These are phyloP conservation scores for Typha latifolia DNA, from an alignment of 176 grass and related monocot species.

Conservation along the genomic window DNA sequence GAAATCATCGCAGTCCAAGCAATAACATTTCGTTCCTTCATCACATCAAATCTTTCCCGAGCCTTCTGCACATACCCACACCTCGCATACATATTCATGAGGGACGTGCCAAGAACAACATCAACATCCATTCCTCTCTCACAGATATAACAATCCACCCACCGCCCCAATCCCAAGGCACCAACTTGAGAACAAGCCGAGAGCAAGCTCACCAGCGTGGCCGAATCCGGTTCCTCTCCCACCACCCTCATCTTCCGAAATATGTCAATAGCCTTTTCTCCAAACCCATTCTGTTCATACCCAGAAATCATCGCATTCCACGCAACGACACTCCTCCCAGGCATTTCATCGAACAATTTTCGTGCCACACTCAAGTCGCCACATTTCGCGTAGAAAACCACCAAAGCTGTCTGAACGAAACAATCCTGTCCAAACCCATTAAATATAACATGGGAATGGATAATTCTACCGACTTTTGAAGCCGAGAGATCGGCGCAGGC, in stretches of 20 bases:
- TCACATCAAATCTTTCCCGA: constrained; percentile 40
- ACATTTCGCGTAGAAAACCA: constrained; percentile 39
- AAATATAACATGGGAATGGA: constrained; percentile 32
- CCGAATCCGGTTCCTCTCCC: constrained; percentile 37
- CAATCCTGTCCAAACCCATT: constrained; percentile 35
- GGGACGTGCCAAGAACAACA: constrained; percentile 57
- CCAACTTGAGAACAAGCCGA: constrained; percentile 63
- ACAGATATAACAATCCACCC: constrained; percentile 42
- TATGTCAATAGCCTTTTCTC: constrained; percentile 32
- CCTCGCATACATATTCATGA: constrained; percentile 76
- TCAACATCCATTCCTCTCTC: constrained; percentile 32
- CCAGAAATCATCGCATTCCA: constrained; percentile 87
- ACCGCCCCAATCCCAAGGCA: constrained; percentile 47
- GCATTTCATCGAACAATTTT: constrained; percentile 63
- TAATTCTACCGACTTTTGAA: constrained; percentile 15
- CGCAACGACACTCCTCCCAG: constrained; percentile 39
- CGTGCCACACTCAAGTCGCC: constrained; percentile 29
- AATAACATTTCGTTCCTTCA: constrained; percentile 42
- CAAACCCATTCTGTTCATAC: constrained; percentile 58
- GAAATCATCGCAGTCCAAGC: constrained; percentile 76
- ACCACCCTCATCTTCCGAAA: constrained; percentile 53
- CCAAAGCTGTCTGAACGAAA: constrained; percentile 18
- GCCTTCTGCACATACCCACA: constrained; percentile 60
- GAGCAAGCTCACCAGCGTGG: constrained; percentile 48
- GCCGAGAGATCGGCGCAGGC: constrained; percentile 49